Percentiles rank a stretch among this genome's conserved stretches.
phyloP scores from a whole-genome alignment of 2,329 filamentous ascomycete genomes.

The Cryphonectria parasitica region DNA sequence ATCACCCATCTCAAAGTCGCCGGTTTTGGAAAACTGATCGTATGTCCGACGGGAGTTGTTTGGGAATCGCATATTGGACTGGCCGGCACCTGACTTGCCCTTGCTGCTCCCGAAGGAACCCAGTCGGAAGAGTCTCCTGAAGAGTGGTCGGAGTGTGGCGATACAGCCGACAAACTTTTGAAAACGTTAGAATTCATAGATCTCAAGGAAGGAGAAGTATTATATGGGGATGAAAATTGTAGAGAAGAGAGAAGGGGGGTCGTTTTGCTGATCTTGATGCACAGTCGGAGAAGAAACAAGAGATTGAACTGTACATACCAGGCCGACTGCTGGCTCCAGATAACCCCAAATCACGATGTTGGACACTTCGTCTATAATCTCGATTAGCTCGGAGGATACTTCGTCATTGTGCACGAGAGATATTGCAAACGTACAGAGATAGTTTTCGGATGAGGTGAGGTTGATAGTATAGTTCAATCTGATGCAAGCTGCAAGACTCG shows the following conservation, averaged over 20 bases:
- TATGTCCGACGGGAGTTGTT: conserved; percentile 24
- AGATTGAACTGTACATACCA: not conserved
- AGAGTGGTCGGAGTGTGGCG: conserved; percentile 26
- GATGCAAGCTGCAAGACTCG: conserved; percentile 27
- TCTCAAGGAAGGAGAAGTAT: not conserved
- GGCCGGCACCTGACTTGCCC: conserved; percentile 17
- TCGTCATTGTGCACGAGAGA: not conserved
- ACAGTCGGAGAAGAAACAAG: not conserved
- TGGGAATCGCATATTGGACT: conserved; percentile 15
- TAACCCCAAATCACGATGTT: conserved; percentile 29
- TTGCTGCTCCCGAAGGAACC: conserved; percentile 21
- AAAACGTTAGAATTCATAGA: not conserved
- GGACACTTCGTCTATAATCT: conserved; percentile 9
- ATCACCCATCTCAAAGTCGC: conserved; percentile 25
- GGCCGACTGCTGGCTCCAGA: conserved; percentile 24
- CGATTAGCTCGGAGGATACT: not conserved
- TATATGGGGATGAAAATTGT: not conserved
- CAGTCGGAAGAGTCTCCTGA: conserved; percentile 25
- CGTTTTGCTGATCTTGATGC: not conserved
- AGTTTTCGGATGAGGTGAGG: conserved; percentile 18
- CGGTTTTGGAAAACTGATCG: conserved; percentile 13
- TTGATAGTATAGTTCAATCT: conserved; percentile 28
- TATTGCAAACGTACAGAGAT: conserved; percentile 20
- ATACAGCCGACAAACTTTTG: conserved; percentile 24
- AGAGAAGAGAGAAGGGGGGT: not conserved